Percentiles rank a stretch among this genome's conserved stretches.
These are phyloP conservation scores for Choiromyces venosus DNA, from an alignment of 495 filamentous ascomycete genomes.

Conservation along the genomic window DNA sequence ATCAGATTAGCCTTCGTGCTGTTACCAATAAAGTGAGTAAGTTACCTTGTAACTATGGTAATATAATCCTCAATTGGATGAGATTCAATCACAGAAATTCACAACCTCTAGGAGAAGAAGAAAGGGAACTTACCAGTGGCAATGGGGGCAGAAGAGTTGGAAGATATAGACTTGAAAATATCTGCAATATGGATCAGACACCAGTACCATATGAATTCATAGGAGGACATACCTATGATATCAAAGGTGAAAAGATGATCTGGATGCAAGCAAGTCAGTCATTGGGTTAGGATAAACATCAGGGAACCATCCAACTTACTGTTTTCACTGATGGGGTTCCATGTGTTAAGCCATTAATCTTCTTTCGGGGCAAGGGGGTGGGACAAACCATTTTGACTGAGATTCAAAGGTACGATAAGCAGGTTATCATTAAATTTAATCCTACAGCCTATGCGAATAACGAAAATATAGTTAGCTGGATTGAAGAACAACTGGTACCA, in stretches of 20 bases:
- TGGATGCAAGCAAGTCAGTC: slow-evolving; percentile 1
- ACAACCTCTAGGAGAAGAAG: neutral
- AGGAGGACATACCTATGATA: slow-evolving; percentile 11
- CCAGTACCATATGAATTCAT: slow-evolving; percentile 15
- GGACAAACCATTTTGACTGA: neutral
- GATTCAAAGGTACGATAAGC: slow-evolving; percentile 2
- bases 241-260: slow-evolving; percentile 15
- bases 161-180: slow-evolving; percentile 7
- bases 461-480: neutral
- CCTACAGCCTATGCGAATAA: slow-evolving; percentile 5
- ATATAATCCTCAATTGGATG: neutral
- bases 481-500: slow-evolving; percentile 8
- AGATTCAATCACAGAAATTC: slow-evolving; percentile 4
- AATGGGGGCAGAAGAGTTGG: too few relatives aligned
- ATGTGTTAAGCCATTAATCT: slow-evolving; percentile 8
- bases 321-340: slow-evolving; percentile 6
- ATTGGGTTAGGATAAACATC: slow-evolving; percentile 14
- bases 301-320: slow-evolving; percentile 7
- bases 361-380: slow-evolving; percentile 11
- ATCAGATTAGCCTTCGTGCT: slow-evolving; percentile 9
- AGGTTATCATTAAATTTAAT: slow-evolving; percentile 11
- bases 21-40: slow-evolving; percentile 5
- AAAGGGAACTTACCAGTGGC: too few relatives aligned
- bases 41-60: slow-evolving; percentile 3
- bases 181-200: slow-evolving; percentile 16